phyloP scores from a whole-genome alignment of 2,329 filamentous ascomycete genomes.

The Colletotrichum australisinense region DNA sequence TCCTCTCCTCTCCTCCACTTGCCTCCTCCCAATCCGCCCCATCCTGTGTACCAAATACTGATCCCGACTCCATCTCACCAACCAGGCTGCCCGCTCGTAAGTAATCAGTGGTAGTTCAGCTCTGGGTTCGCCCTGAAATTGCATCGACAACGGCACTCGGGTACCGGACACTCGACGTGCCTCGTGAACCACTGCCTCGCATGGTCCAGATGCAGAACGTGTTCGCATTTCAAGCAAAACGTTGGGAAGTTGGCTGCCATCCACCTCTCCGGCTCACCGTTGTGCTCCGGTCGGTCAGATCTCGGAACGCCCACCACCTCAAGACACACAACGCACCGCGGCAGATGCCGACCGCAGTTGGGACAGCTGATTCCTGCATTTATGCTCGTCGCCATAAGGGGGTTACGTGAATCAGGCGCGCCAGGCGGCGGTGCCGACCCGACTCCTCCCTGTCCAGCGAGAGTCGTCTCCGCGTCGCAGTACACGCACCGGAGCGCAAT shows the following conservation, averaged over 20 bases:
- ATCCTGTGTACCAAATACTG: too few relatives aligned
- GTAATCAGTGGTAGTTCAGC: conserved; percentile 59
- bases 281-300: conserved; percentile 66
- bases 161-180: conserved; percentile 75
- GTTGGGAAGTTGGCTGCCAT: conserved; percentile 72
- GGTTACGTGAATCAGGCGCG: conserved; percentile 56
- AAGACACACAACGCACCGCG: conserved; percentile 75
- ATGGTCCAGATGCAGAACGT: conserved; percentile 76
- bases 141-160: conserved; percentile 75
- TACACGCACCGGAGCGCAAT: conserved; percentile 82
- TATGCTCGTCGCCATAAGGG: conserved; percentile 67
- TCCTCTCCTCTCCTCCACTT: neutral
- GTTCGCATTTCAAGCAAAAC: conserved; percentile 76
- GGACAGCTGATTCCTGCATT: conserved; percentile 73
- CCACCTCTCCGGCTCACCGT: conserved; percentile 57
- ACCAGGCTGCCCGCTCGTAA: neutral
- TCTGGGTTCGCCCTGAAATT: conserved; percentile 71
- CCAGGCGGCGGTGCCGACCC: conserved; percentile 31
- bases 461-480: conserved; percentile 72
- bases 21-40: neutral
- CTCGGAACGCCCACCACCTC: conserved; percentile 74
- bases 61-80: too few relatives aligned
- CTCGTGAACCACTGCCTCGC: conserved; percentile 74
- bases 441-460: conserved; percentile 31
- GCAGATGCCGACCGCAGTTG: conserved; percentile 74